Base-by-base conservation (phyloP, 202 grass and related monocot genomes). In the Bolboschoenoplectus hybrid region DNA sequence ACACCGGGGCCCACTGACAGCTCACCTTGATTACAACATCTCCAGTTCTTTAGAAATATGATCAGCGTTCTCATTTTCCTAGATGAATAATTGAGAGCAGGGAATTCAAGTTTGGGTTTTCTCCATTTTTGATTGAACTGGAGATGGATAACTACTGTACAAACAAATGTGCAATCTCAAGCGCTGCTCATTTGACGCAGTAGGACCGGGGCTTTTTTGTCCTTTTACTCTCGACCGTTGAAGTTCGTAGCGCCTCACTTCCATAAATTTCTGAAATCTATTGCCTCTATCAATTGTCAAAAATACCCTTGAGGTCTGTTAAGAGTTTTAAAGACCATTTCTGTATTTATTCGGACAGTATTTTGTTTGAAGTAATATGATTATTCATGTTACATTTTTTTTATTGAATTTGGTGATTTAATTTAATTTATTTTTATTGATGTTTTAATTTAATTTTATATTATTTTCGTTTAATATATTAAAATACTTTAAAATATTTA, bases 211-310 rank as follows among this genome's bases (percentile, higher is more conserved):
- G 20, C 55, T 68, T 67, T 82, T 83, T 49, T 77, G 74, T 56
- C 74, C 34, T 56, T 8, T 56, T 77, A 12, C 7, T 55, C 74
- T 63, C 81, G 63, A 83, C 81, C 81, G 81, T 83, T 83, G 81
- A 55, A 83, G 81, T 34, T 61, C 64, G 0, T 83, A 68, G 81
- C 81, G 68, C 81, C 81, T 8, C 3, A 83, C 81, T 83, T 67
- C 44, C 63, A 83, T 68, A 53, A 69, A 16, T 67, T 67, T 14
- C 35, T 83, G 20, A 51, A 83, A 83, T 68, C 4, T 36, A 36
- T 83, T 49, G 0, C 44, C 10, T 83, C 20, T 8, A 50, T 52
- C 0, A 32, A 67, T 67, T 83, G 62, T 11, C 81, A 19, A 83
- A 83, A 53, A 19, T 69, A 68, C 81, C 81, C 81, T 16, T 16